Conservation (phyloP, 257 asterid species). For the Linaria vulgaris region DNA sequence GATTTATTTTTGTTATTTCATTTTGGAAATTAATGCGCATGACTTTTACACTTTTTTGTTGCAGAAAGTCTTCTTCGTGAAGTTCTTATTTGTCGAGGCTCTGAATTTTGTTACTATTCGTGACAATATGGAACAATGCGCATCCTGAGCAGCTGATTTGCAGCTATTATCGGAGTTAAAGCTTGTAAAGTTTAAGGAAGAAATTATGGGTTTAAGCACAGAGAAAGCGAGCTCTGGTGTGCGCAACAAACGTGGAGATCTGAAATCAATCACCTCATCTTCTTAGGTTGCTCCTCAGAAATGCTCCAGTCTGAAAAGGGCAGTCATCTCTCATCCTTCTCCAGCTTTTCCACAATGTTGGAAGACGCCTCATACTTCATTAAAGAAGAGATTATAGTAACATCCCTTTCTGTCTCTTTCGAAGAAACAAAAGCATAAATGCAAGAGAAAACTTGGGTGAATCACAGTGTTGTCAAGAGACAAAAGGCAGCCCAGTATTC, state of each 20-base stretch:
- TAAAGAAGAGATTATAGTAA: no score
- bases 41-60: conserved; percentile 15
- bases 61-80: conserved; percentile 86
- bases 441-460: conserved; percentile 31
- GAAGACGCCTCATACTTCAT: no score
- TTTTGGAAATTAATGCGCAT: no score
- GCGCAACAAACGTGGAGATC: conserved; percentile 45
- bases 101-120: conserved; percentile 64
- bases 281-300: conserved; percentile 40
- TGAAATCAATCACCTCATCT: conserved; percentile 48
- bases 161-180: conserved; percentile 72
- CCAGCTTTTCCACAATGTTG: no score
- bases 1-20: no score
- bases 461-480: conserved; percentile 27
- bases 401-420: conserved; percentile 31
- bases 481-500: conserved; percentile 25
- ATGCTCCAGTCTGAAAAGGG: no score
- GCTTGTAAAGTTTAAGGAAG: conserved; percentile 63
- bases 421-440: conserved; percentile 25
- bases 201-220: conserved; percentile 36
- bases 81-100: conserved; percentile 83
- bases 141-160: conserved; percentile 60
- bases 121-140: conserved; percentile 72
- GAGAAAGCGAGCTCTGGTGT: conserved; percentile 51
- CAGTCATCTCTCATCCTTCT: no score